A percentile compares a stretch with the other conserved stretches of the same genome.
These are phyloP conservation scores for Aureobasidium sp. DNA, from an alignment of 2,329 filamentous ascomycete species.

Conservation along the genomic window DNA sequence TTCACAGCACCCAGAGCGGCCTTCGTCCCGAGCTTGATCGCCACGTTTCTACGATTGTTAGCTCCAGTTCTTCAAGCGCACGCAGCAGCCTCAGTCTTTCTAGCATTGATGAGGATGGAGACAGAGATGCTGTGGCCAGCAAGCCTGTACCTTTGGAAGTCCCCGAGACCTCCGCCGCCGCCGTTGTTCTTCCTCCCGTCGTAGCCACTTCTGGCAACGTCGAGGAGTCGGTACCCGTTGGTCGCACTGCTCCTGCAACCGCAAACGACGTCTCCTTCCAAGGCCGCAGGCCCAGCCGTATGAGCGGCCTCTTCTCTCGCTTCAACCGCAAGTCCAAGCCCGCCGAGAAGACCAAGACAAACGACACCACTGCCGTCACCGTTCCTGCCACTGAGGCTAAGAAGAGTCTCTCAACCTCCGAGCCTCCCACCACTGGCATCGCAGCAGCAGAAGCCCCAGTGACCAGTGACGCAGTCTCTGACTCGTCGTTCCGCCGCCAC, in stretches of 20 bases:
- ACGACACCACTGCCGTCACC: conserved; percentile 32
- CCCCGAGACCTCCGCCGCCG: background rate
- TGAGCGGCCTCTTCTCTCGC: conserved; percentile 30
- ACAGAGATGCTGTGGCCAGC: background rate
- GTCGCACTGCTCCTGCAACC: background rate
- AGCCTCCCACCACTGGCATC: conserved; percentile 6
- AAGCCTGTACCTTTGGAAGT: background rate
- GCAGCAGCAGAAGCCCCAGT: background rate
- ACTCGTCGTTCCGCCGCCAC: conserved; percentile 11
- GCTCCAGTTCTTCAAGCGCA: conserved; percentile 14
- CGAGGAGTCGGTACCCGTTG: background rate
- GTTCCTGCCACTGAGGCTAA: conserved; percentile 44
- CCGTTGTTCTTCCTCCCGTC: background rate
- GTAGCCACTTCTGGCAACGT: background rate
- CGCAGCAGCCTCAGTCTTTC: conserved; percentile 5
- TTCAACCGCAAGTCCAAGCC: conserved; percentile 31
- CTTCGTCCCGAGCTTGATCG: conserved; percentile 21
- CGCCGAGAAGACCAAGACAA: background rate
- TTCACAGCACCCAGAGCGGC: background rate
- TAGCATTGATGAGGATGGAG: conserved; percentile 13
- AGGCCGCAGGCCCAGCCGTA: conserved; percentile 18
- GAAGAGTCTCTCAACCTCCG: conserved; percentile 30
- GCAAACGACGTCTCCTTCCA: background rate
- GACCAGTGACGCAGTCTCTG: conserved; percentile 1
- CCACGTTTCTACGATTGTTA: conserved; percentile 23